Conservation (phyloP, 139 green algal genomes). For the Coccomyxa sp. region DNA sequence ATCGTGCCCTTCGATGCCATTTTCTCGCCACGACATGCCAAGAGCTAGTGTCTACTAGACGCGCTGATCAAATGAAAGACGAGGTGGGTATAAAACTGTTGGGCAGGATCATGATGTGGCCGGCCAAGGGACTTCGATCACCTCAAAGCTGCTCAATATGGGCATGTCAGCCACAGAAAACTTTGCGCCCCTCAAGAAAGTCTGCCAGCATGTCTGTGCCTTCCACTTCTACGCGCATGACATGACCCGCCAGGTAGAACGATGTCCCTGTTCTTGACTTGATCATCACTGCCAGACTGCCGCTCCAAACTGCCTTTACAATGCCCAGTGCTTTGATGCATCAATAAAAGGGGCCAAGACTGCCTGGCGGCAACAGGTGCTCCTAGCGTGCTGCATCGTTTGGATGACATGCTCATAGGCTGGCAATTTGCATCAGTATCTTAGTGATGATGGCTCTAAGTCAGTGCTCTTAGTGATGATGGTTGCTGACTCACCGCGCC, state of each 20-base stretch:
- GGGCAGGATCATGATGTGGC: background rate
- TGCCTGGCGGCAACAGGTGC: background rate
- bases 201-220: conserved; percentile 31
- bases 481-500: background rate
- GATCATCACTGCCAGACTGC: background rate
- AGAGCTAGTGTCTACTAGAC: too few relatives aligned
- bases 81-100: background rate
- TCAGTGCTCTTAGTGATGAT: too few relatives aligned
- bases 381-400: too few relatives aligned
- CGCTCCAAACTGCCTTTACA: background rate
- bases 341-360: background rate
- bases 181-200: conserved; percentile 13
- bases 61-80: too few relatives aligned
- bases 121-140: background rate
- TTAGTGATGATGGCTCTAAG: too few relatives aligned
- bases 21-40: too few relatives aligned
- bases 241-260: conserved; percentile 15
- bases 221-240: conserved; percentile 37
- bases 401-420: too few relatives aligned
- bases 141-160: background rate
- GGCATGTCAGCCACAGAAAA: conserved; percentile 14
- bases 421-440: too few relatives aligned
- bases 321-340: background rate
- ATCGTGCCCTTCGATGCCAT: too few relatives aligned
- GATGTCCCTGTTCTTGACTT: background rate